Evolutionary conservation across 1,284 basidiomycete genomes (phyloP).

Genomic region (Malassezia nana): DNA sequence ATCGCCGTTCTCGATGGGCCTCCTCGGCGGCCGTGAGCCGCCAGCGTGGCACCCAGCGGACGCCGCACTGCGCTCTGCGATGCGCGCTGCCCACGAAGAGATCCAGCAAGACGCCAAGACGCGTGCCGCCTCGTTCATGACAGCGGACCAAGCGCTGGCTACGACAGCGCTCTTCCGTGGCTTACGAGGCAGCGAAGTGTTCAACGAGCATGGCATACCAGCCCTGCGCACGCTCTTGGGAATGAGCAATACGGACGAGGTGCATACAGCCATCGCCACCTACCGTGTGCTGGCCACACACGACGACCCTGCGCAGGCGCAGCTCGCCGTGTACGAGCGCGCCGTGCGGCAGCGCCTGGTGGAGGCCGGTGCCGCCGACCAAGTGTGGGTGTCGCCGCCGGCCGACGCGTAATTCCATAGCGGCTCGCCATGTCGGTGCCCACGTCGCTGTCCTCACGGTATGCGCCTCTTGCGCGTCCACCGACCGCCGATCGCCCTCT

Average conservation of each 20-base stretch:
- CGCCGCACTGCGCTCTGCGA: constrained; percentile 52
- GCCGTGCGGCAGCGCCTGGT: background rate
- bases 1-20: constrained; percentile 83
- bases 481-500: constrained; percentile 25
- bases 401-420: background rate
- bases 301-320: background rate
- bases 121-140: background rate
- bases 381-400: constrained; percentile 6
- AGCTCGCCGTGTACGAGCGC: background rate
- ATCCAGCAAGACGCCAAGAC: constrained; percentile 10
- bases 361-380: constrained; percentile 2
- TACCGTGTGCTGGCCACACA: constrained; percentile 27
- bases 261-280: constrained; percentile 35
- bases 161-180: constrained; percentile 36
- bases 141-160: constrained; percentile 23
- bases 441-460: constrained; percentile 33
- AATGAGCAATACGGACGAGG: constrained; percentile 40
- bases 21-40: constrained; percentile 59
- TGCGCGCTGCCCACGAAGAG: constrained; percentile 17
- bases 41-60: constrained; percentile 81
- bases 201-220: constrained; percentile 4
- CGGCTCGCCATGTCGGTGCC: constrained; percentile 16
- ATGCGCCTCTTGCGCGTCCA: constrained; percentile 23
- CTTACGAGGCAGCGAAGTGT: constrained; percentile 19
- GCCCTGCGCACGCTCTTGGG: constrained; percentile 37